A percentile compares a stretch with the other conserved stretches of the same genome.
phyloP scores from a whole-genome alignment of 2,329 filamentous ascomycete species.

The Zymoseptoria tritici region DNA sequence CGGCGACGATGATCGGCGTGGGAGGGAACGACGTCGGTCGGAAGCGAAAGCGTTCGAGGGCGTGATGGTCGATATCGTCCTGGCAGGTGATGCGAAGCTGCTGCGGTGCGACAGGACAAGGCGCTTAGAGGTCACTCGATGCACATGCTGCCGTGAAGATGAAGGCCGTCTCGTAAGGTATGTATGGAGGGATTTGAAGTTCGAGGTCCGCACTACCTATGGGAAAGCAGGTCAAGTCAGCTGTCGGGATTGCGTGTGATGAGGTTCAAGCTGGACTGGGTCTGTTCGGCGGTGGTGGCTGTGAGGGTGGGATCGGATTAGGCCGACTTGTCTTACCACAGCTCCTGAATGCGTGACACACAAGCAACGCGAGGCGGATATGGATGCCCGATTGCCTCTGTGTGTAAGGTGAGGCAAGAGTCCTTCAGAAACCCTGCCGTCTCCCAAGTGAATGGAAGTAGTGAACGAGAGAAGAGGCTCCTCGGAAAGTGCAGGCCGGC shows the following conservation, averaged over 20 bases:
- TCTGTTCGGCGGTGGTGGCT: background rate
- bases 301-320: background rate
- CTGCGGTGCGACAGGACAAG: background rate
- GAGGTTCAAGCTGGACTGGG: background rate
- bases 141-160: background rate
- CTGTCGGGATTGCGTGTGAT: background rate
- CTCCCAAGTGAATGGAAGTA: background rate
- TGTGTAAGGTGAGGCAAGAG: no score
- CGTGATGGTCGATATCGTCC: background rate
- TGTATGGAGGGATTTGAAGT: background rate
- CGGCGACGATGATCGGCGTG: constrained; percentile 5
- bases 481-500: background rate
- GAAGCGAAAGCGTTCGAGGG: constrained; percentile 6
- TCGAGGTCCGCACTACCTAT: background rate
- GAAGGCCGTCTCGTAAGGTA: background rate
- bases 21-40: constrained; percentile 9
- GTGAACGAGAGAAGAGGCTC: background rate
- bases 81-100: background rate
- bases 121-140: background rate
- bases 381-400: background rate
- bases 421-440: background rate
- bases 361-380: background rate
- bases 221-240: background rate
- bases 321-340: background rate
- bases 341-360: background rate